phyloP scores from a whole-genome alignment of 371 early-diverging fungal species.

The Batrachochytrium dendrobatidis region DNA sequence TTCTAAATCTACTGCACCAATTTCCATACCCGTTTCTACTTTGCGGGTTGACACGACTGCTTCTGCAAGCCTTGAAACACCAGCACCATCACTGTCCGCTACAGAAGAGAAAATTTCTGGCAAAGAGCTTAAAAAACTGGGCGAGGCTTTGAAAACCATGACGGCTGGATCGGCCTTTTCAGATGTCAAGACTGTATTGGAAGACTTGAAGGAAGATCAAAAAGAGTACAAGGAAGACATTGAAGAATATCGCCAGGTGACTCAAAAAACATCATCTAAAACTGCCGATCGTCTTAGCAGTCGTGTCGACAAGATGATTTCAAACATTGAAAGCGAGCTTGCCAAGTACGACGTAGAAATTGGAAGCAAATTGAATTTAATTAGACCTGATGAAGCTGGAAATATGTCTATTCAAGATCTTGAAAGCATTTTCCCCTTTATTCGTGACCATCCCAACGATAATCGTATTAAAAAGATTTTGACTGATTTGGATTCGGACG shows the following conservation, averaged over 20 bases:
- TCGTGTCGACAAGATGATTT: conserved; percentile 42
- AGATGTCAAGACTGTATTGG: conserved; percentile 32
- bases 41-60: background rate
- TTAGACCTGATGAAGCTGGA: conserved; percentile 40
- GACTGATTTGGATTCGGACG: conserved; percentile 54
- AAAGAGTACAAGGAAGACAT: conserved; percentile 46
- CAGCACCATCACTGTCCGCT: too few species aligned
- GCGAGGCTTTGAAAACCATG: conserved; percentile 35
- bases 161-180: conserved; percentile 35
- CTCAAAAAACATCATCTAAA: conserved; percentile 28
- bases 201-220: conserved; percentile 33
- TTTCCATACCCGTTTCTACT: background rate
- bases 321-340: conserved; percentile 60
- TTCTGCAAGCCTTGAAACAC: background rate
- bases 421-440: conserved; percentile 53
- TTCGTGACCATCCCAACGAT: conserved; percentile 55
- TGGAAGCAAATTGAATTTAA: conserved; percentile 30
- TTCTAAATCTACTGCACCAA: too few species aligned
- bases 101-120: conserved; percentile 19
- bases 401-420: conserved; percentile 54
- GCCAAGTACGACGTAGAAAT: conserved; percentile 33
- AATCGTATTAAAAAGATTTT: conserved; percentile 59
- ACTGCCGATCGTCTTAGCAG: conserved; percentile 19
- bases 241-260: conserved; percentile 36
- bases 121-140: conserved; percentile 31